phyloP scores from a whole-genome alignment of 1,284 basidiomycete genomes.

The Exobasidium rhododendri region DNA sequence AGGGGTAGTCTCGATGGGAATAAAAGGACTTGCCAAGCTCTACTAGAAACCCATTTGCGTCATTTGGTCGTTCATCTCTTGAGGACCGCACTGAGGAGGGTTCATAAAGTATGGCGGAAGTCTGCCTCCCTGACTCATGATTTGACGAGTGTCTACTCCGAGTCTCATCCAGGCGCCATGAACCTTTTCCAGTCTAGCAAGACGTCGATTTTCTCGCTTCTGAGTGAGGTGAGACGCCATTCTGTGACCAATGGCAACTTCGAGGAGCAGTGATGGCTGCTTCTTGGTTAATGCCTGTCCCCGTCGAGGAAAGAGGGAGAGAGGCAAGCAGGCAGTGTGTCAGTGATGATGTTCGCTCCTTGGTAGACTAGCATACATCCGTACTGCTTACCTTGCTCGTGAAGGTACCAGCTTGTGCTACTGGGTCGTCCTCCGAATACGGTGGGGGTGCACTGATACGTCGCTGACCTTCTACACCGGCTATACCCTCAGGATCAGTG shows the following conservation, averaged over 20 bases:
- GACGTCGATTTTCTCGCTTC: background rate
- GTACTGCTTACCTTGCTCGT: too few relatives aligned
- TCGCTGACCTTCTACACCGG: background rate
- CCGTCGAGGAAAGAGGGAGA: constrained; percentile 81
- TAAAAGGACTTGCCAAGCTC: background rate
- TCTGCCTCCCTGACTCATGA: background rate
- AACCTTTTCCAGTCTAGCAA: background rate
- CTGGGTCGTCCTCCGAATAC: background rate
- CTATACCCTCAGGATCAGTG: too few relatives aligned
- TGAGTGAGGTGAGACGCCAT: background rate
- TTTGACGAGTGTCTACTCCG: constrained; percentile 8
- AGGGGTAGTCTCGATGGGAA: too few relatives aligned
- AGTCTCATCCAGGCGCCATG: constrained; percentile 9
- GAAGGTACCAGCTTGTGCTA: too few relatives aligned
- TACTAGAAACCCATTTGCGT: background rate
- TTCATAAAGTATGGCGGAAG: constrained; percentile 6
- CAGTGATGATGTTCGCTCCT: too few relatives aligned
- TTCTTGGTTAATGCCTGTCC: constrained; percentile 63
- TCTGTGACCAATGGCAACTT: background rate
- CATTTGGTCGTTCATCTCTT: background rate
- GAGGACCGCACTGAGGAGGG: background rate
- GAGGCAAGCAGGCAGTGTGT: constrained; percentile 88
- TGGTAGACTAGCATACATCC: too few relatives aligned
- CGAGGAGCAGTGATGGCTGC: background rate
- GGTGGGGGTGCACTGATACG: background rate